A percentile compares a stretch with the other conserved stretches of the same genome.
Evolutionary conservation across 2,329 filamentous ascomycete genomes (phyloP).

Genomic region (Davidsoniella neocaledoniae): DNA sequence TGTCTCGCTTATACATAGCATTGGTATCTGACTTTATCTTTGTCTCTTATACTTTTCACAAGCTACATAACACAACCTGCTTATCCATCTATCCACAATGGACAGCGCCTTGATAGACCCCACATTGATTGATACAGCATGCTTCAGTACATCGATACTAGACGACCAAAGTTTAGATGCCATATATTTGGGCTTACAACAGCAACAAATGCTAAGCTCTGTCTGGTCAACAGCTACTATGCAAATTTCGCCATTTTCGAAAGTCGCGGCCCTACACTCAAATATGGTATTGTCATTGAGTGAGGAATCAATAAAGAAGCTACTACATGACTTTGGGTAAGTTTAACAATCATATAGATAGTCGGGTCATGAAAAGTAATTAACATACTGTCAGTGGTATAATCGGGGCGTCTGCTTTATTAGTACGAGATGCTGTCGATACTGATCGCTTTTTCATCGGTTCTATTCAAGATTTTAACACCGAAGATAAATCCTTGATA

Average conservation of each 20-base stretch:
- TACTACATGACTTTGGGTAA: background rate
- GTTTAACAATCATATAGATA: no score
- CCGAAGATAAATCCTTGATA: background rate
- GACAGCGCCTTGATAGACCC: no score
- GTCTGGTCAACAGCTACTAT: background rate
- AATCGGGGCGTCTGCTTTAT: background rate
- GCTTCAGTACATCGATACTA: no score
- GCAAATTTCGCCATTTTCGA: slow-evolving; percentile 1
- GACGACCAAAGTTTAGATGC: background rate
- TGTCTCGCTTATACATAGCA: no score
- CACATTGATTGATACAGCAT: no score
- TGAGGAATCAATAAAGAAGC: background rate
- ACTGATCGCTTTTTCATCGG: slow-evolving; percentile 3
- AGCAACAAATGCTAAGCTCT: background rate
- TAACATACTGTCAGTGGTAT: background rate
- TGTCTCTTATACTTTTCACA: no score
- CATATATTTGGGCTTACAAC: background rate
- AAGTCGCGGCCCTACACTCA: slow-evolving; percentile 1
- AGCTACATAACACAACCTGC: no score
- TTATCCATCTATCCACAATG: no score
- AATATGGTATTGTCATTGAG: slow-evolving; percentile 2
- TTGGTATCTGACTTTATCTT: no score
- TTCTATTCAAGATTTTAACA: background rate
- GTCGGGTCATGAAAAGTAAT: no score
- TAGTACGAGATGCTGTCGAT: slow-evolving; percentile 1